Evolutionary conservation across 2,329 filamentous ascomycete genomes (phyloP).

Genomic region (Aaosphaeria arxii): DNA sequence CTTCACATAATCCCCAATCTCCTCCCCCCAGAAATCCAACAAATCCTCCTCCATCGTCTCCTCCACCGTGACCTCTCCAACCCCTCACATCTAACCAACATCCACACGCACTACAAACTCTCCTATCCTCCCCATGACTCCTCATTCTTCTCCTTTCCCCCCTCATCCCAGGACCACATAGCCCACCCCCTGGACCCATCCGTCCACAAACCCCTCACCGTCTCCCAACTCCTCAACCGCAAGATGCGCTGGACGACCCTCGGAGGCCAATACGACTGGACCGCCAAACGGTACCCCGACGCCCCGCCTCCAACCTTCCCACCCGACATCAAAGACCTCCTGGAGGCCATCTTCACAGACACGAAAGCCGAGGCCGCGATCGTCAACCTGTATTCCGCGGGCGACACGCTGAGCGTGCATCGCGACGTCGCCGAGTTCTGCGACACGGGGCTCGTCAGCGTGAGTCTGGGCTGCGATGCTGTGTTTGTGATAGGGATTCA

Average conservation of each 20-base stretch:
- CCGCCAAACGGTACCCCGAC: slow-evolving; percentile 73
- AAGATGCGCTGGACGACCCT: slow-evolving; percentile 92
- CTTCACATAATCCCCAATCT: slow-evolving; percentile 75
- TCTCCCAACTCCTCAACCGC: slow-evolving; percentile 69
- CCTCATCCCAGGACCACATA: slow-evolving; percentile 16
- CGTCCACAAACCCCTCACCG: slow-evolving; percentile 71
- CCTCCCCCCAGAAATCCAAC: slow-evolving; percentile 67
- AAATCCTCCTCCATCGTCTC: slow-evolving; percentile 66
- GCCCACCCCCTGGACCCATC: slow-evolving; percentile 63
- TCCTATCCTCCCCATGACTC: slow-evolving; percentile 51
- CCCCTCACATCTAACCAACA: slow-evolving; percentile 76
- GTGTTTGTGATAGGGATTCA: slow-evolving; percentile 74
- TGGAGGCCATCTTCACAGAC: slow-evolving; percentile 69
- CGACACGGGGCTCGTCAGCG: slow-evolving; percentile 73
- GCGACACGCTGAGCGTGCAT: slow-evolving; percentile 89
- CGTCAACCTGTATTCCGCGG: slow-evolving; percentile 86
- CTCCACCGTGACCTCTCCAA: slow-evolving; percentile 76
- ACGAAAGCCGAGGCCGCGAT: slow-evolving; percentile 87
- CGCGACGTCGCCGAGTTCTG: slow-evolving; percentile 88
- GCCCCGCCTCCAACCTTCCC: slow-evolving; percentile 71
- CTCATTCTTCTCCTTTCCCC: slow-evolving; percentile 53
- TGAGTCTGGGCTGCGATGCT: slow-evolving; percentile 87
- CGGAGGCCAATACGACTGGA: slow-evolving; percentile 97
- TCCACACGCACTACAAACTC: slow-evolving; percentile 78
- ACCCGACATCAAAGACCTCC: slow-evolving; percentile 63